Conservation (phyloP, 2,329 filamentous ascomycete species). For the Ustilaginoidea virens region DNA sequence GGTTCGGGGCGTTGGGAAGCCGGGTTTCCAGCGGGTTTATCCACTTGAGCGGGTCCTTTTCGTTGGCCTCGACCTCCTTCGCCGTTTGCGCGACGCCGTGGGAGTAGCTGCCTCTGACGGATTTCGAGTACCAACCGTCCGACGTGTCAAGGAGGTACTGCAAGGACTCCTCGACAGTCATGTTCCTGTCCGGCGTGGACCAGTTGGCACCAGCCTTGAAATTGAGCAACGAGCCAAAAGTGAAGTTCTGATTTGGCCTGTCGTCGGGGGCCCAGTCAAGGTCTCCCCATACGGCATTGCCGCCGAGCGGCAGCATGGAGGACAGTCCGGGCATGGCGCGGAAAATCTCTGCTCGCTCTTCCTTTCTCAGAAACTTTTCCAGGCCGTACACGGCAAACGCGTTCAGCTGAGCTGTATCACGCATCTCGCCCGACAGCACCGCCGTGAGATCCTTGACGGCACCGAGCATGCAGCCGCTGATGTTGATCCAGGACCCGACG, state of each 20-base stretch:
- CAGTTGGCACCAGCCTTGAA: conserved; percentile 55
- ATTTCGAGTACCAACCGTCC: conserved; percentile 72
- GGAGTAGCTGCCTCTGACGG: conserved; percentile 64
- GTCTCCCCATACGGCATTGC: conserved; percentile 91
- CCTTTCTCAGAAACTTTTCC: conserved; percentile 83
- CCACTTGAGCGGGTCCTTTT: conserved; percentile 70
- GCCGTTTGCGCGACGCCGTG: conserved; percentile 72
- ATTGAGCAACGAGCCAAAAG: conserved; percentile 70
- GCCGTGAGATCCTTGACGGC: conserved; percentile 84
- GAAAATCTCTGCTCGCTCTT: conserved; percentile 87
- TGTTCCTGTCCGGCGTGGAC: conserved; percentile 52
- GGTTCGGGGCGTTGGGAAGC: conserved; percentile 68
- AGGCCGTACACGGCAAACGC: conserved; percentile 92
- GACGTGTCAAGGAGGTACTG: conserved; percentile 63
- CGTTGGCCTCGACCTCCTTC: conserved; percentile 68
- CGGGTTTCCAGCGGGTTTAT: conserved; percentile 86
- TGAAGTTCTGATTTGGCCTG: conserved; percentile 51
- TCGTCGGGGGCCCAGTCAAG: conserved; percentile 80
- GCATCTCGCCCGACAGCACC: conserved; percentile 91
- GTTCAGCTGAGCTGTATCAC: conserved; percentile 92
- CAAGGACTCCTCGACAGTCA: conserved; percentile 68
- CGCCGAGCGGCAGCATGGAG: conserved; percentile 91
- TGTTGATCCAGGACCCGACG: conserved; percentile 94
- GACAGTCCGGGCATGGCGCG: conserved; percentile 93
- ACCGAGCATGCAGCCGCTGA: conserved; percentile 94